Evolutionary conservation across 495 filamentous ascomycete genomes (phyloP), one percentile per base, ranked within the genome.

Genomic region (Amphirosellinia nigrospora): DNA sequence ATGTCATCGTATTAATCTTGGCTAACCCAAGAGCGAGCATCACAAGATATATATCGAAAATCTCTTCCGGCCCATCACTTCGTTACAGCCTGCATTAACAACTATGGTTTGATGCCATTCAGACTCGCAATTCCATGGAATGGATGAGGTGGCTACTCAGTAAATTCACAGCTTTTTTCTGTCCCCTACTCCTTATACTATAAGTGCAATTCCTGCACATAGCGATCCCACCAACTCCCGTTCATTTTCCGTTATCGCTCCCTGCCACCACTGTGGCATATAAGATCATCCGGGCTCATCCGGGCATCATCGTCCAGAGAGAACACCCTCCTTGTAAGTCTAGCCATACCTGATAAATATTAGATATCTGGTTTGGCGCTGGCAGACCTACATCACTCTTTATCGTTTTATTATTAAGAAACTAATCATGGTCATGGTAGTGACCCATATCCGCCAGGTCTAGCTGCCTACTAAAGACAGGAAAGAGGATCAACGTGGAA

Each of bases 371-470:
- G 39, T 16, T 28, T 48, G 19, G 41, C 46, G 34, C 43, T 34
- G 38, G 23, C 15, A 19, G 38, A 41, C 26, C 45, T 55, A 15
- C 39, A 34, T 39, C 41, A 50, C 55, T 43, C 64, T 30, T 60
- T 36, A 21, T 68, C 43, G 26, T 69, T 61, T 61, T 69, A 69
- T 69, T 61, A 69, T 53, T 52, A 52, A 61, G 53, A 67, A 58
- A 48, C n/a, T 23, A 32, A 52, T 60, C 26, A 13, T 52, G 43
- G 45, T 45, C 32, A n/a, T 50, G 15, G n/a, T 55, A 62, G 21
- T 53, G 36, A 16, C 58, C 58, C 32, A 6, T 62, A 32, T 53
- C 58, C 58, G 56, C 43, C 66, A 16, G 43, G 56, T 69, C 66
- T 62, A 69, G 55, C 45, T 23, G 56, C 36, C 58, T 21, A 34